phyloP scores from a whole-genome alignment of 2,329 filamentous ascomycete genomes.

The Sclerotiophoma versabilis region DNA sequence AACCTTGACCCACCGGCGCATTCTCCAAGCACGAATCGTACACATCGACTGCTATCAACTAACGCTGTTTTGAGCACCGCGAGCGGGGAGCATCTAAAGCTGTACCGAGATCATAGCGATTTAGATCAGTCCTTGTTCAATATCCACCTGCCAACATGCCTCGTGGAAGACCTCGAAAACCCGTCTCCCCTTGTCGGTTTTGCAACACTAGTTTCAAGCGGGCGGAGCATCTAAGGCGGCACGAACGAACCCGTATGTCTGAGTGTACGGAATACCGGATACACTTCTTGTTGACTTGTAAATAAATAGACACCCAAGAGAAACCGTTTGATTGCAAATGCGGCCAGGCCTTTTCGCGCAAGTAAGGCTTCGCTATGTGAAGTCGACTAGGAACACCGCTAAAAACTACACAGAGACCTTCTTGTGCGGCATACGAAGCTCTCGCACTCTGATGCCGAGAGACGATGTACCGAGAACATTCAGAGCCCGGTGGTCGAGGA shows the following conservation, averaged over 20 bases:
- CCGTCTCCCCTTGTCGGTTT: not conserved
- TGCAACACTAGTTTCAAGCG: not conserved
- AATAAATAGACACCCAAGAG: not conserved
- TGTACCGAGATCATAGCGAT: too few species aligned
- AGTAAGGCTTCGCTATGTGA: not conserved
- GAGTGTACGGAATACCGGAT: not conserved
- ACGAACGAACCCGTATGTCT: not conserved
- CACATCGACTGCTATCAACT: too few species aligned
- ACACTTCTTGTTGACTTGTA: not conserved
- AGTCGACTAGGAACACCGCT: not conserved
- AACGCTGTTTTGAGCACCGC: too few species aligned
- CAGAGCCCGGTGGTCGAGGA: not conserved
- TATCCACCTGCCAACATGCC: not conserved
- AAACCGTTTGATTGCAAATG: not conserved
- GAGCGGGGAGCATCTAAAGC: too few species aligned
- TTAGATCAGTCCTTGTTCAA: not conserved
- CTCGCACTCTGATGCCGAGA: not conserved
- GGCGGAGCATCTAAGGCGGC: not conserved
- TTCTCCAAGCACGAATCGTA: too few species aligned
- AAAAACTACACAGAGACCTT: not conserved
- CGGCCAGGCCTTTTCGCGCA: not conserved
- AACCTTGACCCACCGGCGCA: too few species aligned
- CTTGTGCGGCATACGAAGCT: not conserved
- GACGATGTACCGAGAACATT: not conserved
- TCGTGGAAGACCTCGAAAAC: conserved; percentile 1